Evolutionary conservation across 2,329 filamentous ascomycete genomes (phyloP), one percentile per base, ranked within the genome.

Genomic region (Chalaropsis ovoidea): DNA sequence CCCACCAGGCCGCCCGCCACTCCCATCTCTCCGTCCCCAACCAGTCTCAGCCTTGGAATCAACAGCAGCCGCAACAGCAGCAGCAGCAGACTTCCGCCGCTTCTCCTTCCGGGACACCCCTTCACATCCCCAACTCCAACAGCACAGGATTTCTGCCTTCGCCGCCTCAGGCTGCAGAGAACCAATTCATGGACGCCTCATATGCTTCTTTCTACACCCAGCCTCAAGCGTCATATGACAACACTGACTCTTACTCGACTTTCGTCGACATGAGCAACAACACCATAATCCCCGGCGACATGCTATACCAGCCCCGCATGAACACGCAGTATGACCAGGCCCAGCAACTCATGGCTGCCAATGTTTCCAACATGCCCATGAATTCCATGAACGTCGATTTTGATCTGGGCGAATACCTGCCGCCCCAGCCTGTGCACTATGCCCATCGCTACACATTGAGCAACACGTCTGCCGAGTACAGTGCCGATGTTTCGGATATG

Each of bases 401-500:
- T 17, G 61, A 31, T 41, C 67, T 67, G 45, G 67, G 56, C 65
- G 69, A 42, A 62, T 69, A 67, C 61, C 47, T 62, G n/a, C 52
- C 42, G 27, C 27, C 63, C 22, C 63, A 64, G 31, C 52, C 39
- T 5, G 15, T n/a, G 11, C 62, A 64, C 22, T 49, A 64, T 19
- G 42, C 39, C 24, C 65, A 67, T 43, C 24, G 43, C 24, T 58
- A 68, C 27, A 68, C 63, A 19, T 67, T 68, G n/a, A 68, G 67
- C 10, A 68, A 67, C 43, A 66, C 67, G 13, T 65, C 64, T 17
- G 68, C 69, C 60, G 68, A 64, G 43, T 70, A 68, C 52, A 62
- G 67, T 27, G 69, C 70, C n/a, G 70, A 76, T 61, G 72, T 74
- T 39, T 77, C 77, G 2, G 75, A 79, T 62, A 74, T 74, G 54